phyloP scores from a whole-genome alignment of 352 stramenopile genomes.

The Globisporangium parvum region DNA sequence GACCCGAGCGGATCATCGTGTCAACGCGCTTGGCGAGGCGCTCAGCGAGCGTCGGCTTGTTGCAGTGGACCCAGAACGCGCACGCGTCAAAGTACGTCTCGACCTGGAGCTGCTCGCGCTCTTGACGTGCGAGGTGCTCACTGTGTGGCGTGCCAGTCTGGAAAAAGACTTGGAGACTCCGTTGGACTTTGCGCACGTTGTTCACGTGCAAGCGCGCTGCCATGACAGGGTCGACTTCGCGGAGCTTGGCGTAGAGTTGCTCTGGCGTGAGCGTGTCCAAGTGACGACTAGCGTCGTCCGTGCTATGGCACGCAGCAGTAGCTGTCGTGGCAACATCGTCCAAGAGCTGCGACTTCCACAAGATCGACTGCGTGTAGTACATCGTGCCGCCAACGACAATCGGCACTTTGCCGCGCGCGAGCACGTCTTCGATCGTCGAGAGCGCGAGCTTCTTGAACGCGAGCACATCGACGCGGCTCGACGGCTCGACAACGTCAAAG shows the following conservation, averaged over 20 bases:
- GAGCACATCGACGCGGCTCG: conserved; percentile 65
- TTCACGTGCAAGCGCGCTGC: conserved; percentile 77
- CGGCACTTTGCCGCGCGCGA: conserved; percentile 80
- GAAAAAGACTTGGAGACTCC: conserved; percentile 80
- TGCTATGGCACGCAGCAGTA: not conserved
- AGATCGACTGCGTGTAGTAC: conserved; percentile 90
- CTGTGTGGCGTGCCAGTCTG: conserved; percentile 76
- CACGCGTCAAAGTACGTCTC: conserved; percentile 76
- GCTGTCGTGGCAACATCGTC: conserved; percentile 37
- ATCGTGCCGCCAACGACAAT: conserved; percentile 91
- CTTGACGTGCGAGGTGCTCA: conserved; percentile 53
- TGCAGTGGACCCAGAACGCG: conserved; percentile 82
- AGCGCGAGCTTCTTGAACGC: conserved; percentile 79
- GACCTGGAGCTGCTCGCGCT: conserved; percentile 30
- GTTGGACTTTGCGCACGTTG: conserved; percentile 83
- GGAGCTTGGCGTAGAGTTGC: conserved; percentile 52
- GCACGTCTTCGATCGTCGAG: conserved; percentile 76
- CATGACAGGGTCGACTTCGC: conserved; percentile 78
- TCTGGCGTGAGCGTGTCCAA: conserved; percentile 27
- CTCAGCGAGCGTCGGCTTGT: conserved; percentile 49
- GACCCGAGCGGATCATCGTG: conserved; percentile 70
- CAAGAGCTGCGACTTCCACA: conserved; percentile 85
- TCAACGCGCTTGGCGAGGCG: conserved; percentile 68
- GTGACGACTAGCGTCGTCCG: not conserved
- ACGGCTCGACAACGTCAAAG: conserved; percentile 81